Percentiles rank a stretch among this genome's conserved stretches.
Conservation (phyloP, 345 rosid species). For the Rhodomyrtus tomentosa region DNA sequence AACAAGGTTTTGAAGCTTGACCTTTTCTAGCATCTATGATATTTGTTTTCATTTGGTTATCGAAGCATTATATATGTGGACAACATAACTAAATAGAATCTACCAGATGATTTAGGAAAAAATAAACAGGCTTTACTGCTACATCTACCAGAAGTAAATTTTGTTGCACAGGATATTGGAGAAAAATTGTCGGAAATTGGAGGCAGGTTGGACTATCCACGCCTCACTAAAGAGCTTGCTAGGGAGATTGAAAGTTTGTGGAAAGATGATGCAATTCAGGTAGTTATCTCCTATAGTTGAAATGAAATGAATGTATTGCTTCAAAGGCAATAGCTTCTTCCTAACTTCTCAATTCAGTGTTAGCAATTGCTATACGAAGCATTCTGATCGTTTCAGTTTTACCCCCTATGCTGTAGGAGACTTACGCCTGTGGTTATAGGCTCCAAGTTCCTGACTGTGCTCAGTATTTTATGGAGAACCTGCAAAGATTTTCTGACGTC, state of each 20-base stretch:
- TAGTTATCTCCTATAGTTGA: constrained; percentile 8
- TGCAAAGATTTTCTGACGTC: constrained; percentile 62
- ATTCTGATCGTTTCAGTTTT: not conserved
- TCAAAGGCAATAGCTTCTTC: not conserved
- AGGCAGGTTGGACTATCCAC: constrained; percentile 60
- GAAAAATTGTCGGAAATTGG: constrained; percentile 79
- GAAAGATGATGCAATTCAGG: constrained; percentile 97
- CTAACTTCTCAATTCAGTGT: not conserved
- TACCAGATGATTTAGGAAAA: not conserved
- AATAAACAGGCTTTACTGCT: not conserved
- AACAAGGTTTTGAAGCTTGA: constrained; percentile 46
- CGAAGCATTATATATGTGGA: not conserved
- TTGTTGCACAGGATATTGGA: constrained; percentile 51
- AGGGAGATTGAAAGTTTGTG: constrained; percentile 70
- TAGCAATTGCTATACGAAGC: not conserved
- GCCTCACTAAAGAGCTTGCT: constrained; percentile 67
- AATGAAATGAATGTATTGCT: not conserved
- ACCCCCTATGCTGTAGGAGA: constrained; percentile 35
- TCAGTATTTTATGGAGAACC: constrained; percentile 84
- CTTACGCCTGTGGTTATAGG: constrained; percentile 68
- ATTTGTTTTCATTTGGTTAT: not conserved
- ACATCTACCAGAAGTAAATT: not conserved
- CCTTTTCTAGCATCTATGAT: not conserved
- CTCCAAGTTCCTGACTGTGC: constrained; percentile 97
- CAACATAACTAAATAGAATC: not conserved